Base-by-base conservation (phyloP, 176 grass and related monocot genomes). In the bread wheat (Triticum aestivum) region DNA sequence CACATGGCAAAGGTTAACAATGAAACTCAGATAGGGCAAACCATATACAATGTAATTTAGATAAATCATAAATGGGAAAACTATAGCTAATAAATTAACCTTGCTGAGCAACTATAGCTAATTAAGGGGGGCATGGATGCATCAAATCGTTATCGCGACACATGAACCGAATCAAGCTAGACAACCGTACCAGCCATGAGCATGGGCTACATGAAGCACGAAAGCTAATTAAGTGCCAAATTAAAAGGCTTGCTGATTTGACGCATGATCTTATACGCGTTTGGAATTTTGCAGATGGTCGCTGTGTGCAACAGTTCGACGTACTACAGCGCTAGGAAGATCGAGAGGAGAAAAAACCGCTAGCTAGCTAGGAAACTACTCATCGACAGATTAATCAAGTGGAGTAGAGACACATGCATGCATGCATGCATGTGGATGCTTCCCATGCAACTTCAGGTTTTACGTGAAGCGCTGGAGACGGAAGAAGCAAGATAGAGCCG, bases 141-240 rank as follows among this genome's bases (percentile, higher is more conserved):
- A 76, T 32, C 73, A 76, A 76, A 76, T 45, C 26, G 44, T 76
- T 52, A 76, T 76, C 45, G 45, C 24, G 73, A 76, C 73, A 52
- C 73, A 14, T 52, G 24, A 76, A 76, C 73, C 45, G 45, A 32
- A 68, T 77, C 83, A 49, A 75, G 61, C 45, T 42, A 67, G 89
- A 91, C 80, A 87, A 37, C 11, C 79, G 89, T 90, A 84, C 85
- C 59, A 38, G 74, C 74, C 29, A 70, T 64, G 56, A 20, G 51
- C 59, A 71, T 87, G 65, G 23, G 30, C 27, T 41, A 32, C 73
- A 76, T 67, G 63, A 13, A 59, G 9, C 26, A 3, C 23, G 61
- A 21, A 79, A 54, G 80, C 20, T 71, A 24, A 24, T 24, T 24
- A 33, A 11, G 27, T 58, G 74, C 47, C 77, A 77, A 66, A 75